Conservation (phyloP, 2,329 filamentous ascomycete species). For the Ascochyta lentis region DNA sequence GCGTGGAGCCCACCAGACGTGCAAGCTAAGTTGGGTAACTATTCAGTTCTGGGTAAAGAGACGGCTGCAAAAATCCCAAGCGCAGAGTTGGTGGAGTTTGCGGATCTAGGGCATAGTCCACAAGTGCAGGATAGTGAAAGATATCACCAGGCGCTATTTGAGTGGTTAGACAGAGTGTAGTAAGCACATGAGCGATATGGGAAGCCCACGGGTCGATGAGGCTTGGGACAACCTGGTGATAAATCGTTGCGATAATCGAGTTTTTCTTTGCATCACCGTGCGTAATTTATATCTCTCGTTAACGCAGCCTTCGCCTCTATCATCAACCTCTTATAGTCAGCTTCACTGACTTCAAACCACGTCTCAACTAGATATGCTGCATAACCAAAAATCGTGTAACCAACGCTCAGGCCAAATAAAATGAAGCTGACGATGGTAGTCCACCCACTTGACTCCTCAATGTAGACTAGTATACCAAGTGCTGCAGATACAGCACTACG, state of each 20-base stretch:
- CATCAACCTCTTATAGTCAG: conserved; percentile 5
- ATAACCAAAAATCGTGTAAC: not conserved
- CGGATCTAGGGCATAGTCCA: conserved; percentile 59
- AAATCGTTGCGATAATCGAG: too few species aligned
- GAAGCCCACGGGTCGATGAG: too few species aligned
- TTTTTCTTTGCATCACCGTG: too few species aligned
- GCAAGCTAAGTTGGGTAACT: conserved; percentile 54
- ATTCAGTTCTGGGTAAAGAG: conserved; percentile 57
- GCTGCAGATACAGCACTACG: conserved; percentile 3
- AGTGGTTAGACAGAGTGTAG: conserved; percentile 48
- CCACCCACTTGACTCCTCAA: conserved; percentile 1
- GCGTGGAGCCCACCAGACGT: conserved; percentile 52
- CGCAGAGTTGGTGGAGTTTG: conserved; percentile 55
- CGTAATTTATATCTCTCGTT: too few species aligned
- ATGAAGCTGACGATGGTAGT: conserved; percentile 2
- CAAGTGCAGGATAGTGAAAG: conserved; percentile 59
- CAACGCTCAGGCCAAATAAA: not conserved
- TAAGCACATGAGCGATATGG: not conserved
- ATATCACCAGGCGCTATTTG: conserved; percentile 57
- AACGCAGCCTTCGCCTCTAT: not conserved
- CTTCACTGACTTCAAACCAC: conserved; percentile 5
- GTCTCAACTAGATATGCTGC: not conserved
- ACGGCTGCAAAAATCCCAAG: conserved; percentile 55
- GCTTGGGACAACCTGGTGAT: too few species aligned
- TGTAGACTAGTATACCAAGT: conserved; percentile 8